phyloP scores from a whole-genome alignment of 305 asterid species.

The Fraxinus greggii region DNA sequence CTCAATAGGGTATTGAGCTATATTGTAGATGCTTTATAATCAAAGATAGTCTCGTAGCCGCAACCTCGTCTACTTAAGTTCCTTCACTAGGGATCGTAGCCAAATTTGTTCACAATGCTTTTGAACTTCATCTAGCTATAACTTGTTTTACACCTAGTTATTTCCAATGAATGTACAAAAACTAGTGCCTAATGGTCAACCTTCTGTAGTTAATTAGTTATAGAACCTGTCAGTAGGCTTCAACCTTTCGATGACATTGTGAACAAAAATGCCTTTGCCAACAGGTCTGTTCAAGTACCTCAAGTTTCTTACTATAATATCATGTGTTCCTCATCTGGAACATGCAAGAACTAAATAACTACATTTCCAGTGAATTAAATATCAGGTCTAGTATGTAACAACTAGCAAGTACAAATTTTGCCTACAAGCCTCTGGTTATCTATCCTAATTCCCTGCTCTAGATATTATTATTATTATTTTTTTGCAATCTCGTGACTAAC shows the following conservation, averaged over 20 bases:
- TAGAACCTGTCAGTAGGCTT: not conserved
- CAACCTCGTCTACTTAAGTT: not conserved
- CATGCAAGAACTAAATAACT: not conserved
- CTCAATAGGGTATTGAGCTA: not conserved
- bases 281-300: not conserved
- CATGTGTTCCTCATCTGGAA: not conserved
- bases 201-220: not conserved
- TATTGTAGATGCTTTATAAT: not conserved
- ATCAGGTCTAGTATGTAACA: not conserved
- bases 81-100: not conserved
- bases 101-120: not conserved
- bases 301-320: not conserved
- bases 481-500: not conserved
- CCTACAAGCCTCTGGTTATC: not conserved
- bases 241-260: not conserved
- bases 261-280: not conserved
- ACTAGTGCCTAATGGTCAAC: not conserved
- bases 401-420: not conserved
- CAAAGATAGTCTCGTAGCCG: not conserved
- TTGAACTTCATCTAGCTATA: not conserved
- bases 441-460: not conserved
- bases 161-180: not conserved
- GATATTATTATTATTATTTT: not conserved
- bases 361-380: not conserved
- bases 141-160: not conserved